phyloP scores from a whole-genome alignment of 2,329 filamentous ascomycete species.

The Trichoderma citrinoviride region DNA sequence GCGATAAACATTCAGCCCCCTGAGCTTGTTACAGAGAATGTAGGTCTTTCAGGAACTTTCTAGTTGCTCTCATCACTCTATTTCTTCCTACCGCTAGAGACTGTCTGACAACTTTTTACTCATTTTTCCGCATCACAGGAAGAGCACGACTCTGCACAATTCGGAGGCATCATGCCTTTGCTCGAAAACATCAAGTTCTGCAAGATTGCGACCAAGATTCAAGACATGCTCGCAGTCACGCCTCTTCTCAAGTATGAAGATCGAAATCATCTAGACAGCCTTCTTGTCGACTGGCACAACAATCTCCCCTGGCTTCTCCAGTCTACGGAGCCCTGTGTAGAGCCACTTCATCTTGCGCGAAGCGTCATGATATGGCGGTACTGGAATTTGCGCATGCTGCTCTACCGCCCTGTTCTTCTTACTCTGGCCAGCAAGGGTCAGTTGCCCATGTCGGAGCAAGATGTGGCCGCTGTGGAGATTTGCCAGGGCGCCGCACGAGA shows the following conservation, averaged over 20 bases:
- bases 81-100: not conserved
- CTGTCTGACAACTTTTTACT: not conserved
- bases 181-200: slow-evolving; percentile 78
- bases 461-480: slow-evolving; percentile 64
- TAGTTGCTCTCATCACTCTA: not conserved
- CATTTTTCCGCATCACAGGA: slow-evolving; percentile 13
- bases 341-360: slow-evolving; percentile 66
- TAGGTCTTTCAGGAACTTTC: slow-evolving; percentile 24
- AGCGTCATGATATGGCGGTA: slow-evolving; percentile 82
- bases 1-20: slow-evolving; percentile 66
- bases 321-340: slow-evolving; percentile 64
- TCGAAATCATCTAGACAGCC: slow-evolving; percentile 62
- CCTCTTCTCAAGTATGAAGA: slow-evolving; percentile 66
- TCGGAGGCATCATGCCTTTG: slow-evolving; percentile 66
- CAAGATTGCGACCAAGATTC: slow-evolving; percentile 73
- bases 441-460: slow-evolving; percentile 54
- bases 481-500: slow-evolving; percentile 68
- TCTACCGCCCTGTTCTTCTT: slow-evolving; percentile 70
- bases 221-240: slow-evolving; percentile 69
- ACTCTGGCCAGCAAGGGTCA: slow-evolving; percentile 56
- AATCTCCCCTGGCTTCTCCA: slow-evolving; percentile 65
- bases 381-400: slow-evolving; percentile 72
- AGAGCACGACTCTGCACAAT: slow-evolving; percentile 51
- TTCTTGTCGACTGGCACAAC: slow-evolving; percentile 70
- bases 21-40: slow-evolving; percentile 46